Base-by-base conservation (phyloP, 177 flowering plant species). In the Vitis hybrid region DNA sequence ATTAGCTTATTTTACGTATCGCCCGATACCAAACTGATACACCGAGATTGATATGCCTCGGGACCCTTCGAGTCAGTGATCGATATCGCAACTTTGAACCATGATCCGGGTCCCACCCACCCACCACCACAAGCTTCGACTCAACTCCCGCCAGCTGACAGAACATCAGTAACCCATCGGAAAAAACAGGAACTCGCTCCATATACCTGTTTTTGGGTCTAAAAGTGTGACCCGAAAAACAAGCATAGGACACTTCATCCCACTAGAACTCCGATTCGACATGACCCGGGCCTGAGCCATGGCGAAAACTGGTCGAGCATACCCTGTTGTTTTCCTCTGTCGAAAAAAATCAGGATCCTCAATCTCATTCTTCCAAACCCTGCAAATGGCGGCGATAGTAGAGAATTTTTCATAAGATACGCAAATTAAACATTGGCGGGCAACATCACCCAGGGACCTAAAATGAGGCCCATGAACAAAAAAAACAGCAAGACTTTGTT, bases 371-470 rank as follows among this genome's bases (percentile, higher is more conserved):
- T 69, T 83, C 91, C 91, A 88, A 0, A 54, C 70, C 30, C 60
- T 76, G 54, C 82, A 81, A 0, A 81, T 82, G 1, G 81, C 72
- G 0, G 75, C 61, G 2, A 70, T 61, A 0, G 70, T 6, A 0
- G 75, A 30, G 64, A 86, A 76, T 10, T 72, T 66, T 1, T 66
- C 49, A 69, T 78, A 82, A 0, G 81, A 63, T 0, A 83, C 65
- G 1, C 87, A 83, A 15, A 77, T 39, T 9, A 89, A 63, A 63
- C 90, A 87, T 1, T 83, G 87, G 0, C 74, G 71, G 2, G 84
- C 89, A 7, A 88, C 26, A 18, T 88, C 91, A 10, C 81, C 73
- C 0, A 89, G 85, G 87, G 78, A 50, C 85, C 82, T 1, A 90
- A 85, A 72, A 87, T 84, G 3, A 88, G 50, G 56, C 76, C 88